A percentile compares a stretch with the other conserved stretches of the same genome.
These are phyloP conservation scores for Oryza coarctata DNA, from an alignment of 176 grass and related monocot genomes.

Conservation along the genomic window DNA sequence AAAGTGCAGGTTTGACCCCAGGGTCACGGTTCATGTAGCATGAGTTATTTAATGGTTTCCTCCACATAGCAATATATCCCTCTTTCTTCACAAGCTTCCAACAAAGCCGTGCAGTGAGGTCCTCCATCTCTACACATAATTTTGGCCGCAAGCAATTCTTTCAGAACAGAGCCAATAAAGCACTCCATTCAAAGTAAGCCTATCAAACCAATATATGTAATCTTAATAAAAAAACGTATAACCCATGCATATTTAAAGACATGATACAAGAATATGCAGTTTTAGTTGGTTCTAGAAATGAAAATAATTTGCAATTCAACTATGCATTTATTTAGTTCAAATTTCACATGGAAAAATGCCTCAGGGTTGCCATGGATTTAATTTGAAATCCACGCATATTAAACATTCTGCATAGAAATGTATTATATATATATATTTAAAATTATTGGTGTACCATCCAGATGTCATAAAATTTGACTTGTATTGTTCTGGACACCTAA, in stretches of 20 bases:
- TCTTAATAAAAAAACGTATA: not conserved
- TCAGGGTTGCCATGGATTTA: slow-evolving; percentile 1
- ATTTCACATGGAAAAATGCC: slow-evolving; percentile 11
- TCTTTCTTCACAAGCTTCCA: slow-evolving; percentile 97
- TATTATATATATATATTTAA: too few relatives aligned
- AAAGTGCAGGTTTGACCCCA: slow-evolving; percentile 64
- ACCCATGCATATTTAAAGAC: not conserved
- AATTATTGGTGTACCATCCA: too few relatives aligned
- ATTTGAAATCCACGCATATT: not conserved
- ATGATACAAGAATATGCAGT: slow-evolving; percentile 29
- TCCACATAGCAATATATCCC: slow-evolving; percentile 91
- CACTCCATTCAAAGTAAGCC: not conserved
- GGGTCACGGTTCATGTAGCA: slow-evolving; percentile 66
- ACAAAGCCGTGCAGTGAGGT: slow-evolving; percentile 71
- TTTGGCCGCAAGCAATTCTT: slow-evolving; percentile 34
- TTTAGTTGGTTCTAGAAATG: not conserved
- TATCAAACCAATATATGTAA: not conserved
- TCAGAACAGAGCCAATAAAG: slow-evolving; percentile 2
- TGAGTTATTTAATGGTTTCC: slow-evolving; percentile 71
- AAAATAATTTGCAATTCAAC: slow-evolving; percentile 19
- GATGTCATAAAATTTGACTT: slow-evolving; percentile 15
- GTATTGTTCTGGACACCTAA: not conserved
- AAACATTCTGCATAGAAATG: slow-evolving; percentile 11
- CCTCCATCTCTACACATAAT: slow-evolving; percentile 75
- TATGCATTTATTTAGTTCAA: slow-evolving; percentile 11